Conservation (phyloP, 129 eudicot species). For the Logfia minima region DNA sequence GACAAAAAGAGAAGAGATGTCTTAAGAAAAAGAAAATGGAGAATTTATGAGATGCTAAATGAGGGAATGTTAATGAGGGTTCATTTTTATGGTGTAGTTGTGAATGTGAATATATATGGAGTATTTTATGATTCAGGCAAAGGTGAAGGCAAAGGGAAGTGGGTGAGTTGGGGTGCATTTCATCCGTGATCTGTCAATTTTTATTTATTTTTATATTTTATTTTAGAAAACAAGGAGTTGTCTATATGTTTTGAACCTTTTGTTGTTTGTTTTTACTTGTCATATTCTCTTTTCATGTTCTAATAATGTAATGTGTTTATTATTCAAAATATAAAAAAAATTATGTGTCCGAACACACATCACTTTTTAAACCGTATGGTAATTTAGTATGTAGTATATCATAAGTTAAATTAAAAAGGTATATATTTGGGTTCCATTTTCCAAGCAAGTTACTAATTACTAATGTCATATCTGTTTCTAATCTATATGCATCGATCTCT, state of each 20-base stretch:
- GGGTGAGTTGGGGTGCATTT: conserved; percentile 29
- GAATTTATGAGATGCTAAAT: conserved; percentile 10
- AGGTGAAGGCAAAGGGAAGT: conserved; percentile 36
- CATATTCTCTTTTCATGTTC: conserved; percentile 28
- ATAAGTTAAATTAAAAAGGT: no score
- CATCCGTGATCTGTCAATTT: conserved; percentile 31
- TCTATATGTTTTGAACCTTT: no score
- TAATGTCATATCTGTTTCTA: no score
- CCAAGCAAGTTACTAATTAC: no score
- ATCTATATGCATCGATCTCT: no score
- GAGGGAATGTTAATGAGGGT: conserved; percentile 5
- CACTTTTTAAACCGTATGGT: no score
- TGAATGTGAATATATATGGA: neutral
- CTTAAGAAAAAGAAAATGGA: neutral
- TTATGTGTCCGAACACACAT: no score
- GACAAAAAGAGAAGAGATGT: conserved; percentile 9
- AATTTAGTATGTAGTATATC: no score
- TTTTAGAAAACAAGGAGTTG: conserved; percentile 14
- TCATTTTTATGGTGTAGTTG: conserved; percentile 13
- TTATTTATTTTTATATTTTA: neutral
- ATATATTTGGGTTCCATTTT: no score
- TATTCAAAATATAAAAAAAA: no score
- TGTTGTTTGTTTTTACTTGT: neutral
- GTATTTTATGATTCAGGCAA: conserved; percentile 29
- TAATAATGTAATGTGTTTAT: no score